These are phyloP conservation scores for Cercophora sp. DNA, from an alignment of 495 filamentous ascomycete species.

Conservation along the genomic window DNA sequence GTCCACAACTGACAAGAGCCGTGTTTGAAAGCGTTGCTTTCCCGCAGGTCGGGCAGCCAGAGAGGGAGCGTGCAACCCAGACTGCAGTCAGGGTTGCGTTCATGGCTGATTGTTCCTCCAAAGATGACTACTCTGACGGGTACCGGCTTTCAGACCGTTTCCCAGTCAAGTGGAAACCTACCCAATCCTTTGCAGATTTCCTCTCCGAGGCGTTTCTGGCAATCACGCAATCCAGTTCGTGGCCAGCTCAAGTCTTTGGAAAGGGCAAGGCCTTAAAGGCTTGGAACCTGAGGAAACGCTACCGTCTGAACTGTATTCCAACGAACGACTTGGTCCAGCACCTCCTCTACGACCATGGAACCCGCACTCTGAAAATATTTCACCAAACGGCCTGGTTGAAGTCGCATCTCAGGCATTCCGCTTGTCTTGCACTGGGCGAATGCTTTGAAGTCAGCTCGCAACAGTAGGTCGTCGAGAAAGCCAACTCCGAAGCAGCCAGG, in stretches of 20 bases:
- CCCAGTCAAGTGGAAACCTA: not conserved
- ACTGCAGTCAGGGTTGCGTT: not conserved
- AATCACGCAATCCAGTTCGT: not conserved
- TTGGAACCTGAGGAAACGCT: slow-evolving; percentile 22
- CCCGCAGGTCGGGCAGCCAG: not conserved
- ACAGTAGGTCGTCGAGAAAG: too few species aligned
- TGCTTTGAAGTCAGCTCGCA: slow-evolving; percentile 14
- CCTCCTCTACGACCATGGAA: slow-evolving; percentile 15
- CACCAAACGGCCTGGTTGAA: slow-evolving; percentile 20
- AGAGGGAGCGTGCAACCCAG: not conserved
- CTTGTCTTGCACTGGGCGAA: slow-evolving; percentile 6
- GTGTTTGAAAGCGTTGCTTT: not conserved
- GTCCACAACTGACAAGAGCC: not conserved
- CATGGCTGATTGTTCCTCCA: not conserved
- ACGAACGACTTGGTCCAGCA: slow-evolving; percentile 25
- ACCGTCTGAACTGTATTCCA: slow-evolving; percentile 10
- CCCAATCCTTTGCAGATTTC: not conserved
- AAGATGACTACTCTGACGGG: not conserved
- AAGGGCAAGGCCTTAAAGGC: not conserved
- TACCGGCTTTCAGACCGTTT: not conserved
- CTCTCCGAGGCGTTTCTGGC: not conserved
- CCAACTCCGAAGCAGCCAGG: too few species aligned
- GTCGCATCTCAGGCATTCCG: slow-evolving; percentile 15
- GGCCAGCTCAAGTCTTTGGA: not conserved
- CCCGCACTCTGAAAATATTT: slow-evolving; percentile 16